Evolutionary conservation across 208 protist species (phyloP).

Genomic region (Angomonas desouzai): DNA sequence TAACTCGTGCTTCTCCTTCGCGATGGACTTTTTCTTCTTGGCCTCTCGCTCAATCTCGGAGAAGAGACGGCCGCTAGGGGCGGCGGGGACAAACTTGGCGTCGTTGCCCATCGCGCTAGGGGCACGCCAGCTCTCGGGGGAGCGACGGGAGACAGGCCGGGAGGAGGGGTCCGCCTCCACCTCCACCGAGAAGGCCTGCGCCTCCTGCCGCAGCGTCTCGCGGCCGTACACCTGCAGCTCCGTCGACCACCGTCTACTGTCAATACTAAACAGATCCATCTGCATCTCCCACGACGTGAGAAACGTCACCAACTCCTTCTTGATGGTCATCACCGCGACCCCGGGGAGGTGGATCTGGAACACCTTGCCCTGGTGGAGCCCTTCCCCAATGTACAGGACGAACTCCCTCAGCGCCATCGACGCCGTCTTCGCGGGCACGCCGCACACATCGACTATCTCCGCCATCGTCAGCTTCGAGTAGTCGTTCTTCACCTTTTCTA

Average conservation of each 20-base stretch:
- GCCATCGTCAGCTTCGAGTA: conserved; percentile 43
- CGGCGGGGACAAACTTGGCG: conserved; percentile 41
- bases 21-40: conserved; percentile 8
- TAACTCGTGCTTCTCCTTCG: conserved; percentile 45
- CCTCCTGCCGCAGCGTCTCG: conserved; percentile 24
- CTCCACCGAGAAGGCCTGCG: conserved; percentile 10
- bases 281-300: conserved; percentile 49
- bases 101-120: background rate
- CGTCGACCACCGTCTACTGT: conserved; percentile 64
- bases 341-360: conserved; percentile 66
- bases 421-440: conserved; percentile 61
- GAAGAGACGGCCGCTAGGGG: conserved; percentile 69
- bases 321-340: conserved; percentile 56
- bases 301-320: conserved; percentile 50
- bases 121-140: conserved; percentile 24
- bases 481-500: conserved; percentile 22
- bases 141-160: conserved; percentile 22
- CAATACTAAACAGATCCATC: conserved; percentile 60
- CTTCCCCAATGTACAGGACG: conserved; percentile 79
- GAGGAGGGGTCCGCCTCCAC: conserved; percentile 3
- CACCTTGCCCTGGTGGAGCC: conserved; percentile 55
- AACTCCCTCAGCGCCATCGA: conserved; percentile 72
- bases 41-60: conserved; percentile 40
- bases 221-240: conserved; percentile 36
- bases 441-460: conserved; percentile 59